Evolutionary conservation across 306 rosid genomes (phyloP).

Genomic region (Fagus sylvatica): DNA sequence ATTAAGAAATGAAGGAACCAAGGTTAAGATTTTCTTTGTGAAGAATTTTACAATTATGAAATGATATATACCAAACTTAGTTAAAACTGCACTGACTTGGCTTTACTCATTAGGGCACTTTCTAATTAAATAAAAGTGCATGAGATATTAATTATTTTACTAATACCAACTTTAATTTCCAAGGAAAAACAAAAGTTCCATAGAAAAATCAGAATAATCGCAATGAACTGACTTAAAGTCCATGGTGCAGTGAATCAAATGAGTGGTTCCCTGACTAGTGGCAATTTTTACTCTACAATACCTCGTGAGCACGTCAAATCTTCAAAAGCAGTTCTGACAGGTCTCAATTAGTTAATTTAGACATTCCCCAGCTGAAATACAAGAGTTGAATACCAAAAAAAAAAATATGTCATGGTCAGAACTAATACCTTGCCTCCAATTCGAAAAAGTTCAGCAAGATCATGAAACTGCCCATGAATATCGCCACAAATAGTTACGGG

Average conservation of each 20-base stretch:
- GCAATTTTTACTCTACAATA: slow-evolving; percentile 37
- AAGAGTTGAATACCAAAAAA: slow-evolving; percentile 33
- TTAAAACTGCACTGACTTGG: neutral
- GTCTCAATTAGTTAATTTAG: slow-evolving; percentile 46
- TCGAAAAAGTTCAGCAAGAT: slow-evolving; percentile 97
- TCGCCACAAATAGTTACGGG: slow-evolving; percentile 99
- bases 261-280: slow-evolving; percentile 29
- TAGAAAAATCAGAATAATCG: neutral
- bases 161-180: neutral
- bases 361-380: slow-evolving; percentile 43
- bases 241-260: slow-evolving; percentile 25
- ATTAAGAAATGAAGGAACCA: neutral
- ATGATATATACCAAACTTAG: neutral
- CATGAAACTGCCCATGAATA: slow-evolving; percentile 99
- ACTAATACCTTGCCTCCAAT: slow-evolving; percentile 97
- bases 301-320: slow-evolving; percentile 41
- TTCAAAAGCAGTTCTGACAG: slow-evolving; percentile 35
- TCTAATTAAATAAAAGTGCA: neutral
- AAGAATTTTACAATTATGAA: neutral
- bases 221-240: neutral
- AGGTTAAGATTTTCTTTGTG: neutral
- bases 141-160: too few species aligned
- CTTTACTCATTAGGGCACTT: neutral
- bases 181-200: neutral
- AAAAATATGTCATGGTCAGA: slow-evolving; percentile 34